Percentiles rank a stretch among this genome's conserved stretches.
phyloP scores from a whole-genome alignment of 2,329 filamentous ascomycete genomes.

The Colletotrichum higginsianum region DNA sequence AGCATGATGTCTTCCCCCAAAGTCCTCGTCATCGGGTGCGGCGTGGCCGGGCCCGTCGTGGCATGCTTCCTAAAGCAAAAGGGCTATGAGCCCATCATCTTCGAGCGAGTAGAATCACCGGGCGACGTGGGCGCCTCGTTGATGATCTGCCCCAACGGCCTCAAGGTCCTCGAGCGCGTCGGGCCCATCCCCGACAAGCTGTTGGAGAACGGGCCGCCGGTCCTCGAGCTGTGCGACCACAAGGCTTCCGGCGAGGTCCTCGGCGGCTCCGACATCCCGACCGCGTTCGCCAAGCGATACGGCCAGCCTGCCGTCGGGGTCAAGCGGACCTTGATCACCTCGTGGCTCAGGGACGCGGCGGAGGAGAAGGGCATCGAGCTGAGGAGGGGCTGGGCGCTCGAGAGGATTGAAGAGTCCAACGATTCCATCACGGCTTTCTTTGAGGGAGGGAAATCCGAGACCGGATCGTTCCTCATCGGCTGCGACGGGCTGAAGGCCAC shows the following conservation, averaged over 20 bases:
- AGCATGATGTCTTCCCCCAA: conserved; percentile 12
- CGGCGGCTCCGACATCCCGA: conserved; percentile 43
- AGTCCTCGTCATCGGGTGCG: conserved; percentile 47
- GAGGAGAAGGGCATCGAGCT: conserved; percentile 44
- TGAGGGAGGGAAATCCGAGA: conserved; percentile 40
- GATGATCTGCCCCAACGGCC: conserved; percentile 48
- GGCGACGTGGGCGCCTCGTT: conserved; percentile 47
- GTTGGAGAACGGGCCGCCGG: conserved; percentile 33
- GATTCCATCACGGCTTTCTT: conserved; percentile 46
- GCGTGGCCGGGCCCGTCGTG: conserved; percentile 46
- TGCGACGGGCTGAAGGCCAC: conserved; percentile 47
- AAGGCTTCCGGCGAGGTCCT: conserved; percentile 42
- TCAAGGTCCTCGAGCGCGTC: conserved; percentile 46
- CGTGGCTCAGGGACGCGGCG: conserved; percentile 40
- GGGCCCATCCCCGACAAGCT: conserved; percentile 25
- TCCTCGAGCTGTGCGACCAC: conserved; percentile 44
- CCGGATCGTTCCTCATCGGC: conserved; percentile 46
- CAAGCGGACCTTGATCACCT: conserved; percentile 44
- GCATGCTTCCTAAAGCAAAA: conserved; percentile 45
- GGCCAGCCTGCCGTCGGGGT: conserved; percentile 45
- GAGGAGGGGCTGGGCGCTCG: conserved; percentile 46
- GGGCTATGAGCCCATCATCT: conserved; percentile 47
- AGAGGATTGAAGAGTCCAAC: conserved; percentile 42
- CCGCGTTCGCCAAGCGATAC: conserved; percentile 43
- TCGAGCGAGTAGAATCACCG: conserved; percentile 45